Conservation (phyloP, 2,329 filamentous ascomycete genomes). For the Aspergillaceae sp. region DNA sequence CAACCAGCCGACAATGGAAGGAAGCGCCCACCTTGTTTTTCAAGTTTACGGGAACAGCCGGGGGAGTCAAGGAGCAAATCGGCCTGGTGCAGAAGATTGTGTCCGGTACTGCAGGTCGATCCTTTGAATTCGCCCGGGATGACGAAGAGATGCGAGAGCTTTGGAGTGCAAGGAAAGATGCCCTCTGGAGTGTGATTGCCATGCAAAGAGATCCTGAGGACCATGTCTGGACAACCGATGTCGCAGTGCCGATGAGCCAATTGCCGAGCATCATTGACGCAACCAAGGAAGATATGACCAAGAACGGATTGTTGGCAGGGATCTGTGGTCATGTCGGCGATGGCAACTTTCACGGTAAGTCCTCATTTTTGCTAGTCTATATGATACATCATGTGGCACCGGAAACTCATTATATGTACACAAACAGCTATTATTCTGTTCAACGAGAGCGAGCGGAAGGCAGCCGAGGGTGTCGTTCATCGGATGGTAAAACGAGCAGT, state of each 20-base stretch:
- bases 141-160: conserved; percentile 59
- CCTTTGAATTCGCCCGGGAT: conserved; percentile 60
- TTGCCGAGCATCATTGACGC: conserved; percentile 65
- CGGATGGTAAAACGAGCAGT: conserved; percentile 62
- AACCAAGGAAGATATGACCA: conserved; percentile 56
- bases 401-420: not conserved
- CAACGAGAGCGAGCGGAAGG: conserved; percentile 48
- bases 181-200: conserved; percentile 63
- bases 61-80: conserved; percentile 56
- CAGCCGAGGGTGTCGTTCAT: conserved; percentile 54
- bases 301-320: conserved; percentile 54
- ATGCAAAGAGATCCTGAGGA: conserved; percentile 52
- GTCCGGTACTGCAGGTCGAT: conserved; percentile 45
- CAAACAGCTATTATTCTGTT: conserved; percentile 51
- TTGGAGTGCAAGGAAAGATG: conserved; percentile 68
- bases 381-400: not conserved
- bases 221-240: conserved; percentile 70
- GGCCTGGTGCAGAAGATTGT: conserved; percentile 52
- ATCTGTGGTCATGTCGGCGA: conserved; percentile 70
- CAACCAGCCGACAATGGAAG: conserved; percentile 50
- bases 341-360: conserved; percentile 61
- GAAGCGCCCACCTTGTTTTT: conserved; percentile 66
- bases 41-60: conserved; percentile 62
- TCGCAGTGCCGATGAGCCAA: conserved; percentile 65
- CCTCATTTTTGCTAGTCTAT: not conserved